phyloP scores from a whole-genome alignment of 2,329 filamentous ascomycete genomes.

The Aschersonia sp. region DNA sequence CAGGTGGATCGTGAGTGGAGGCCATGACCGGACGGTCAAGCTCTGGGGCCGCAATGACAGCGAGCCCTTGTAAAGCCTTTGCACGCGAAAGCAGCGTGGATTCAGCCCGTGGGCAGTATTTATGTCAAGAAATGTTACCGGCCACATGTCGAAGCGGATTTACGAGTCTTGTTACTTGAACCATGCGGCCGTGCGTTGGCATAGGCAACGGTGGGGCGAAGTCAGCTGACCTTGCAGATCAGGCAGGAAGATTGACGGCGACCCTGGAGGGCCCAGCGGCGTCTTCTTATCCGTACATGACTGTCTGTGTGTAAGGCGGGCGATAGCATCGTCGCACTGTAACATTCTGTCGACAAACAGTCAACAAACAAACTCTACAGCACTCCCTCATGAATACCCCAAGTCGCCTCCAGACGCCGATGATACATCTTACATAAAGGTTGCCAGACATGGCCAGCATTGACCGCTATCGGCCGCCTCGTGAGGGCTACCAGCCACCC shows the following conservation, averaged over 20 bases:
- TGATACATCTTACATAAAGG: conserved; percentile 12
- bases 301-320: neutral
- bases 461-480: conserved; percentile 40
- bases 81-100: neutral
- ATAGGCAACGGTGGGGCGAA: neutral
- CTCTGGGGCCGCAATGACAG: conserved; percentile 82
- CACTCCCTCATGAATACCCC: conserved; percentile 11
- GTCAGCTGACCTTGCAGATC: conserved; percentile 1
- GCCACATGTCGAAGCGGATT: too few species aligned
- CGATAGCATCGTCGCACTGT: neutral
- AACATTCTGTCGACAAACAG: neutral
- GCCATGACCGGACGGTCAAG: conserved; percentile 90
- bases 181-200: too few species aligned
- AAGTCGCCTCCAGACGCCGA: conserved; percentile 7
- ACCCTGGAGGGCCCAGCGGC: neutral
- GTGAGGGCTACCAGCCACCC: too few species aligned
- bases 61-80: conserved; percentile 28
- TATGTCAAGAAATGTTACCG: too few species aligned
- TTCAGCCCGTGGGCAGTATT: too few species aligned
- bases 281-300: neutral
- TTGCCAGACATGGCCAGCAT: conserved; percentile 38
- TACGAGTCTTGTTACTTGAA: too few species aligned
- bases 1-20: conserved; percentile 86
- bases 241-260: neutral
- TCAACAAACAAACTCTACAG: neutral